Evolutionary conservation across 805 yeast genomes (phyloP), one percentile per base, ranked within the genome.

Genomic region (Jamesozyma jinghongensis): DNA sequence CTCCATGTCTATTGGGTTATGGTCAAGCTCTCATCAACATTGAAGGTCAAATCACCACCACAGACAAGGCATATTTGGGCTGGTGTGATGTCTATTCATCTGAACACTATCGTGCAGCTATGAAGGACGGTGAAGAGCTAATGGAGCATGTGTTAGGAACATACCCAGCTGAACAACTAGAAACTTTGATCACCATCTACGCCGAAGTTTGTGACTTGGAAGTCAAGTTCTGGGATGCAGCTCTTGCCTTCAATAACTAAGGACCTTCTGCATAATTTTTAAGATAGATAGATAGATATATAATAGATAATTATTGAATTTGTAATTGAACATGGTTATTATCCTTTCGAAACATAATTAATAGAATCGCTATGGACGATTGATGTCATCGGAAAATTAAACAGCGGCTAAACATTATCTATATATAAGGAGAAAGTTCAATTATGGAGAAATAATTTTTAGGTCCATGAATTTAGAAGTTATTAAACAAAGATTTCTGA

Each of bases 1-100:
- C 85, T 6, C 92, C 94, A 1, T 84, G 94, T 57, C 60, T 82
- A 37, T 71, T 78, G 54, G 94, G 94, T 1, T 81, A 81, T 55
- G 73, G 72, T 28, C 68, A 72, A 36, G 86, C 87, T 1, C 74
- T 75, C 0, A 32, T 43, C 2, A 48, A 54, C 5, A 50, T 59
- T 18, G 26, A 65, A 4, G 54, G 66, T 3, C 56, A 63, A 4
- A 59, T 64, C 10, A 50, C 56, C 3, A 57, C 56, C 6, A 44
- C 43, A 6, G 49, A 49, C 28, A 46, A 46, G 20, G 63, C 58
- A 19, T 65, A 61, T 37, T 40, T 42, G 14, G 60, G 68, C 8
- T 84, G 94, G 94, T 54, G 82, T 14, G 67, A 64, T 16, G 80
- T 77, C 41, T 85, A 85, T 57, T 56, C 68, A 4, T 67, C 79